These are phyloP conservation scores for Coniella lustricola DNA, from an alignment of 2,329 filamentous ascomycete species.

Conservation along the genomic window DNA sequence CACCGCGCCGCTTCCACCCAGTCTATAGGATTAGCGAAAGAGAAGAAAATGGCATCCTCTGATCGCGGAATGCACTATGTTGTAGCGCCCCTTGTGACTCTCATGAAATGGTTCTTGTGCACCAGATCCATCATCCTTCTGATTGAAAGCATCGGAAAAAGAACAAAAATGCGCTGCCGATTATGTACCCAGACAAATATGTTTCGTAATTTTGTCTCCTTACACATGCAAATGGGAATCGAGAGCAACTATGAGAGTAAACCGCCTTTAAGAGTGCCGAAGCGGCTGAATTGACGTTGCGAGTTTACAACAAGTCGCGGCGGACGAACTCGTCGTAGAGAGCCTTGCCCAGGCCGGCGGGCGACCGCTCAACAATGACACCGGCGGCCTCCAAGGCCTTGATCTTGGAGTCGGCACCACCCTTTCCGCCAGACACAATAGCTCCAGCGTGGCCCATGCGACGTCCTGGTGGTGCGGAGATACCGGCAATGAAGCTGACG, in stretches of 20 bases:
- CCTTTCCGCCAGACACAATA: slow-evolving; percentile 96
- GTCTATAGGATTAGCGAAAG: slow-evolving; percentile 21
- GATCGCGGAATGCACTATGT: slow-evolving; percentile 4
- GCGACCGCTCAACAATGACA: slow-evolving; percentile 93
- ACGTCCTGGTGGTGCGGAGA: slow-evolving; percentile 90
- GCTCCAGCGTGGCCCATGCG: slow-evolving; percentile 99
- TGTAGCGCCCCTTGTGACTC: slow-evolving; percentile 2
- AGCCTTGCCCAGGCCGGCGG: slow-evolving; percentile 85
- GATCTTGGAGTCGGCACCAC: slow-evolving; percentile 98
- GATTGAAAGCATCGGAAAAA: neutral
- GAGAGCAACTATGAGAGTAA: neutral
- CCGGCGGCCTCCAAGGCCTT: slow-evolving; percentile 85
- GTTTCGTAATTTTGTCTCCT: no score
- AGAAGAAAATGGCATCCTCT: slow-evolving; percentile 11
- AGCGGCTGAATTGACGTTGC: neutral
- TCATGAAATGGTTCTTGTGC: slow-evolving; percentile 8
- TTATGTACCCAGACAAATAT: neutral
- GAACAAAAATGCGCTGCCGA: neutral
- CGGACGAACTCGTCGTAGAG: slow-evolving; percentile 94
- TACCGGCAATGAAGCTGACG: slow-evolving; percentile 96
- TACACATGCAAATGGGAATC: neutral
- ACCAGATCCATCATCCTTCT: slow-evolving; percentile 1
- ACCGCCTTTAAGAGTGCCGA: neutral
- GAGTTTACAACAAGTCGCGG: slow-evolving; percentile 78
- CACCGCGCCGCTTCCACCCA: slow-evolving; percentile 19